Conservation (phyloP, 176 grass and related monocot species). For the Aegilops tauschii region DNA sequence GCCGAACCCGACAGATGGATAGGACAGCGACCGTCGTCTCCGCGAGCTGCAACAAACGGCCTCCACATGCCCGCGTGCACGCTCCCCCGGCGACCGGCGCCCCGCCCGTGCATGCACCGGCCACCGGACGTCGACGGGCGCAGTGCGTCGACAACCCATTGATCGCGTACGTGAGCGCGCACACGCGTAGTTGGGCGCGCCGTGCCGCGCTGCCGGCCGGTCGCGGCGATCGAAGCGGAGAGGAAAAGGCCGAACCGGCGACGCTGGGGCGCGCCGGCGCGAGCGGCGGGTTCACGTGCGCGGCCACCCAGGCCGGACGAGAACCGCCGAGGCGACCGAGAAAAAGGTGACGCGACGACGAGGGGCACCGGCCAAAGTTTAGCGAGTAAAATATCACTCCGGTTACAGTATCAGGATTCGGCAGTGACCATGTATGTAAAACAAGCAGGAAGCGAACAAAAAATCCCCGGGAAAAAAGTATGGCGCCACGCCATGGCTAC, state of each 20-base stretch:
- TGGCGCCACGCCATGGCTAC: constrained; percentile 3
- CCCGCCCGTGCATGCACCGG: background rate
- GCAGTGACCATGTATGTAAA: background rate
- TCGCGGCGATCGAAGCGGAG: background rate
- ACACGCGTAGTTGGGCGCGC: background rate
- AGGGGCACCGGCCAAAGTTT: background rate
- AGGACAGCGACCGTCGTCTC: background rate
- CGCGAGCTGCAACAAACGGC: no score
- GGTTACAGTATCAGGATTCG: background rate
- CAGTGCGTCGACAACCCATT: background rate
- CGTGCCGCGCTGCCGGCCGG: background rate
- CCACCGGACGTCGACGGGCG: background rate
- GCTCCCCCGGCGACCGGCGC: no score
- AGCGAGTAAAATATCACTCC: background rate
- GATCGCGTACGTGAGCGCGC: background rate
- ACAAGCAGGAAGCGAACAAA: constrained; percentile 40
- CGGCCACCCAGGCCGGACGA: background rate
- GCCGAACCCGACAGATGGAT: background rate
- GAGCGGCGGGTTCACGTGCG: background rate
- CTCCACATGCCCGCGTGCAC: background rate
- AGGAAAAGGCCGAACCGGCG: background rate
- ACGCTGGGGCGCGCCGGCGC: background rate
- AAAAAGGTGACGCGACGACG: background rate
- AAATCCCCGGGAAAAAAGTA: constrained; percentile 2
- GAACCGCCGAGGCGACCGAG: background rate